Base-by-base conservation (phyloP, 202 grass and related monocot species). In the Bolboschoenoplectus hybrid region DNA sequence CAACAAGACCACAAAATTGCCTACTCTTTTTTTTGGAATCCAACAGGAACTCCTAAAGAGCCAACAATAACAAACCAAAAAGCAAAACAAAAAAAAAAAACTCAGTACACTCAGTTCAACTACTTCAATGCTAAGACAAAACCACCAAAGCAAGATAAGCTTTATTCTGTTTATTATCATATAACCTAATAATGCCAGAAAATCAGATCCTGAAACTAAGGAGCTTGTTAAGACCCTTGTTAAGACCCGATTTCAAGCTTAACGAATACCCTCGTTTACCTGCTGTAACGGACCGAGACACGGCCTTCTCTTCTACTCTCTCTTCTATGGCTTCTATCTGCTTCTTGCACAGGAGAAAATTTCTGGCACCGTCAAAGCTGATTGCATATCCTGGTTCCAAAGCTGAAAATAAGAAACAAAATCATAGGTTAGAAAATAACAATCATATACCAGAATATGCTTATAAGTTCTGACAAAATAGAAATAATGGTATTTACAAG, bases 271-370 rank as follows among this genome's bases (percentile, higher is more conserved):
- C 88, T 64, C 89, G 92, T 66, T 84, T 90, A 20, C 79, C 41
- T 1, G 80, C 55, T 35, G 32, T 26, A 7, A 71, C 86, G 17
- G 52, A 43, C 5, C 67, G 9, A 19, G 57, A 5, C 12, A 51
- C 35, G 1, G 46, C 38, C n/a, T 89, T 74, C 5, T 13, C 13
- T 17, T 12, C 84, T 36, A 34, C 26, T 45, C 53, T 81, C 0
- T 55, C 67, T 2, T 79, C 75, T 3, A 56, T 63, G 4, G 46
- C 35, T 55, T 44, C 76, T 83, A 53, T 56, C 6, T 74, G 53
- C 86, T 95, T 92, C 80, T 88, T 90, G 89, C 91, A 93, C 10
- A 95, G 85, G 67, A 95, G 68, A 80, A 95, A 95, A 53, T 83
- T 95, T 79, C 93, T 86, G 55, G 66, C 83, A 2, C 93, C 93